Evolutionary conservation across 257 asterid genomes (phyloP), one percentile per base, ranked within the genome.

Genomic region (Paraleonurus japonicus): DNA sequence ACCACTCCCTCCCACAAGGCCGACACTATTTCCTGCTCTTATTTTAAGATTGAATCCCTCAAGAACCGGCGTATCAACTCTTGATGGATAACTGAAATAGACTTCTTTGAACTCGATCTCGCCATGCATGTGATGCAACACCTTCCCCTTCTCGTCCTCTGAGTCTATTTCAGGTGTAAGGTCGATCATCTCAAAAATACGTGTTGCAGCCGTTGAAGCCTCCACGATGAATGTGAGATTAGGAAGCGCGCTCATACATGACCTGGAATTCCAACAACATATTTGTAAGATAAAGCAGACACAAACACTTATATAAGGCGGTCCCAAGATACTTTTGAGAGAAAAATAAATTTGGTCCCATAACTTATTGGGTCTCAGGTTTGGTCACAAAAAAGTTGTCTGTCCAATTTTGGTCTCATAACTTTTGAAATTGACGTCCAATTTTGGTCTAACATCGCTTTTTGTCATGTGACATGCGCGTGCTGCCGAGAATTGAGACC

Each of bases 1-100:
- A 63, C 96, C 96, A 74, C 96, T 90, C 27, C 91, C 88, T 66
- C 96, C 96, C 16, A 90, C 93, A 3, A 90, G 86, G 28, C 92
- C 95, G 11, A 90, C 85, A 1, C 85, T 86, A 24, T 80, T 83
- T 1, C 91, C 92, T 0, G 90, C 85, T 65, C 81, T 75, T 19
- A 88, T 79, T 75, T 41, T 85, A 4, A 90, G 85, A 70, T 72
- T 83, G 72, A 88, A 80, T 16, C 86, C 88, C 51, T 81, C 80
- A 43, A 90, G 86, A 32, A 88, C 67, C 1, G 80, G 84, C 24
- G 87, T 60, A 19, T 81, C 82, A 12, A 74, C 76, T 76, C 96
- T 82, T 33, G 95, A 90, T 43, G 96, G 95, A 81, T 90, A 90
- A 39, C 81, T 77, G 80, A 90, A 90, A 39, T 79, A 27, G 2